phyloP scores from a whole-genome alignment of 306 rosid species.

The Malus domestica region ASM211411v1 NC_041794.1:29395501-29396000 shows the following conservation, averaged over 20 bases:
- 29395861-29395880: not conserved
- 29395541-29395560: slow-evolving; percentile 2
- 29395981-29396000: too few relatives aligned
- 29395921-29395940: not conserved
- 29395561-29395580: slow-evolving; percentile 17
- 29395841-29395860: too few relatives aligned
- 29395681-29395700: too few relatives aligned
- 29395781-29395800: too few relatives aligned
- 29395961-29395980: slow-evolving; percentile 8
- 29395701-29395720: too few relatives aligned
- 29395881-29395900: not conserved
- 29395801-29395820: too few relatives aligned
- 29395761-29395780: too few relatives aligned
- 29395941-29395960: not conserved
- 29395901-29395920: not conserved
- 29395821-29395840: too few relatives aligned
- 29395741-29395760: too few relatives aligned
- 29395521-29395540: not conserved
- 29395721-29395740: too few relatives aligned
- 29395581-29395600: not conserved
- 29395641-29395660: slow-evolving; percentile 44
- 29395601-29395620: not conserved
- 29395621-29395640: slow-evolving; percentile 53
- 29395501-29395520: not conserved
- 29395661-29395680: slow-evolving; percentile 4